phyloP scores from a whole-genome alignment of 768 basidiomycete genomes.

The Tricholoma flavovirens region DNA sequence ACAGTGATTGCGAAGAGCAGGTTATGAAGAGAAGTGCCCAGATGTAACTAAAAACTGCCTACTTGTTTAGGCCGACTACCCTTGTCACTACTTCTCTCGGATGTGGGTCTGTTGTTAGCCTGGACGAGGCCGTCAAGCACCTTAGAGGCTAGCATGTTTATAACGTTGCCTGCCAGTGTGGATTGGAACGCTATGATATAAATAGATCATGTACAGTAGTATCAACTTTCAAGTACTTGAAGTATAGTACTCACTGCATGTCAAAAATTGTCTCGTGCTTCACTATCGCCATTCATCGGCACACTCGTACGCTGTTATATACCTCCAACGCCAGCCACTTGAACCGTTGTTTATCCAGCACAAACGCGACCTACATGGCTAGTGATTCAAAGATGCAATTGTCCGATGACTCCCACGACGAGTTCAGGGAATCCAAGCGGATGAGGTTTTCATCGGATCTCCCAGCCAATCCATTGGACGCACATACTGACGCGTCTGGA shows the following conservation, averaged over 20 bases:
- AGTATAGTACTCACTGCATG: neutral
- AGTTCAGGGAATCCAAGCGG: neutral
- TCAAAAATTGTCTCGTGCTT: neutral
- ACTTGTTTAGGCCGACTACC: neutral
- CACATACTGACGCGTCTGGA: neutral
- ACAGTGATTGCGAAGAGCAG: slow-evolving; percentile 51
- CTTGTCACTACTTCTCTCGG: neutral
- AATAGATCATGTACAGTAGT: too few species aligned
- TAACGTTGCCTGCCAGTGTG: too few species aligned
- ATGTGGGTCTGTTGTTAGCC: too few species aligned
- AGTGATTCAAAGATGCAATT: neutral
- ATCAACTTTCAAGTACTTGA: too few species aligned
- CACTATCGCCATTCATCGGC: neutral
- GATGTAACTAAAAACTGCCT: neutral
- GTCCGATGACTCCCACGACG: neutral
- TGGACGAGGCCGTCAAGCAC: too few species aligned
- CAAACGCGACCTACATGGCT: neutral
- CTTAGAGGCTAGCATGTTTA: too few species aligned
- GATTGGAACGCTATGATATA: too few species aligned
- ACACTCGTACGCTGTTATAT: neutral
- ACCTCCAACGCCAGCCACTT: neutral
- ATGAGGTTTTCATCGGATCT: neutral
- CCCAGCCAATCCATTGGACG: neutral
- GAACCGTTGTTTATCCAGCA: neutral
- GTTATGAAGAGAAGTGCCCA: slow-evolving; percentile 26